A percentile compares a stretch with the other conserved stretches of the same genome.
phyloP scores from a whole-genome alignment of 257 asterid species.

The Ilex asprella region DNA sequence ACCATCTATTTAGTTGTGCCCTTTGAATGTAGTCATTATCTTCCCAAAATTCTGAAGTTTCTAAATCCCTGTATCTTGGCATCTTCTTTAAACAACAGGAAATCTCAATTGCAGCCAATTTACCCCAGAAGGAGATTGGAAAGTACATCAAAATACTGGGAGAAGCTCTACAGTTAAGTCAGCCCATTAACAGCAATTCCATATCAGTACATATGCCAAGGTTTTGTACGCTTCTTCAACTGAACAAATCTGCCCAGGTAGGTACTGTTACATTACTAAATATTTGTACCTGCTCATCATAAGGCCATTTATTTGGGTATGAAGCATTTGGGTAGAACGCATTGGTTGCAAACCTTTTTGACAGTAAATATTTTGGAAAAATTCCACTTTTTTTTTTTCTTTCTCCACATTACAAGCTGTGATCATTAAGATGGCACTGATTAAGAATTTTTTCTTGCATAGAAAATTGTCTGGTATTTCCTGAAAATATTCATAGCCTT shows the following conservation, averaged over 20 bases:
- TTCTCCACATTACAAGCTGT: too few relatives aligned
- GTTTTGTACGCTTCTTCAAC: constrained; percentile 97
- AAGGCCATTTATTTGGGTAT: constrained; percentile 4
- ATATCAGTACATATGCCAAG: constrained; percentile 98
- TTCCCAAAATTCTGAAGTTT: not conserved
- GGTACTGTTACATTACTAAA: constrained; percentile 1
- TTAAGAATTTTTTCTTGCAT: too few relatives aligned
- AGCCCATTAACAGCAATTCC: constrained; percentile 94
- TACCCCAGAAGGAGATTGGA: constrained; percentile 98
- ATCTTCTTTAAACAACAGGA: constrained; percentile 45
- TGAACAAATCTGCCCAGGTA: constrained; percentile 99
- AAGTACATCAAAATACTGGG: constrained; percentile 97
- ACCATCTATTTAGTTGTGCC: not conserved
- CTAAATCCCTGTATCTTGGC: constrained; percentile 12
- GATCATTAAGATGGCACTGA: too few relatives aligned
- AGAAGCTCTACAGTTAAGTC: constrained; percentile 94
- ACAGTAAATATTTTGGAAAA: not conserved
- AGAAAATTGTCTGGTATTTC: too few relatives aligned
- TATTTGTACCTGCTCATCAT: constrained; percentile 6
- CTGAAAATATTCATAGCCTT: too few relatives aligned
- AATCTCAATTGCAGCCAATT: constrained; percentile 88
- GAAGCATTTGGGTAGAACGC: too few relatives aligned
- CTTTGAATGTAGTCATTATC: not conserved
- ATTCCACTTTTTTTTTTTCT: not conserved
- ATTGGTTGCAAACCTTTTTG: too few relatives aligned